Conservation (phyloP, 176 grass and related monocot genomes). For the Musa acuminata region DNA sequence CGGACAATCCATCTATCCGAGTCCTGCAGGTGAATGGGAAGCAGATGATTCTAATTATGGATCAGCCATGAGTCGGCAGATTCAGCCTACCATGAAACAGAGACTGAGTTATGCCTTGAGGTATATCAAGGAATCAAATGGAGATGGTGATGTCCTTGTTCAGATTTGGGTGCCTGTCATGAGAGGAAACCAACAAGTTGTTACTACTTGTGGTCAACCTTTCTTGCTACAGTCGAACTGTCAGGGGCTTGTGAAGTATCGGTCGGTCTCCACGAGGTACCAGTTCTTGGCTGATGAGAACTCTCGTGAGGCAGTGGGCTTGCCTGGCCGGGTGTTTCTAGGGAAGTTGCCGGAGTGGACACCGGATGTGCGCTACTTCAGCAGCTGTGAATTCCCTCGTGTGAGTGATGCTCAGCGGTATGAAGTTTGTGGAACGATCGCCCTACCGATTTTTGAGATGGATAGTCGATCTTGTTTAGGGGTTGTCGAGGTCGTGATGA, state of each 20-base stretch:
- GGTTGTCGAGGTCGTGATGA: slow-evolving; percentile 89
- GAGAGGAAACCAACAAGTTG: slow-evolving; percentile 60
- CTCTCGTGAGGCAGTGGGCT: slow-evolving; percentile 34
- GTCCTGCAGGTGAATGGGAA: not conserved
- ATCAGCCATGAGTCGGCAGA: slow-evolving; percentile 2
- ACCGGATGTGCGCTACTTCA: slow-evolving; percentile 87
- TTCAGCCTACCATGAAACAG: slow-evolving; percentile 49
- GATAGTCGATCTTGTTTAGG: slow-evolving; percentile 51
- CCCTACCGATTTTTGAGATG: slow-evolving; percentile 67
- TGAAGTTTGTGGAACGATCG: slow-evolving; percentile 70
- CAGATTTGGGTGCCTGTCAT: slow-evolving; percentile 75
- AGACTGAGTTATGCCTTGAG: slow-evolving; percentile 55
- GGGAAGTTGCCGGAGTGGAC: slow-evolving; percentile 86
- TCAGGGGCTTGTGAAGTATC: slow-evolving; percentile 49
- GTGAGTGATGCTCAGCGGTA: slow-evolving; percentile 52
- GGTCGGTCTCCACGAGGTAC: slow-evolving; percentile 51
- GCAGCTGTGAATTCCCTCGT: slow-evolving; percentile 65
- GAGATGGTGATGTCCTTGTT: slow-evolving; percentile 47
- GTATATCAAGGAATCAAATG: slow-evolving; percentile 42
- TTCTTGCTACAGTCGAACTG: slow-evolving; percentile 49
- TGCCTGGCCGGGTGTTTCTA: slow-evolving; percentile 86
- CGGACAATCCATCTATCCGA: not conserved
- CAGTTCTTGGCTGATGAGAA: slow-evolving; percentile 77
- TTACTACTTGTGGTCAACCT: slow-evolving; percentile 82
- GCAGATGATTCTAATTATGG: not conserved